Conservation (phyloP, 371 early-diverging fungal species). For the Sporodiniella umbellata region DNA sequence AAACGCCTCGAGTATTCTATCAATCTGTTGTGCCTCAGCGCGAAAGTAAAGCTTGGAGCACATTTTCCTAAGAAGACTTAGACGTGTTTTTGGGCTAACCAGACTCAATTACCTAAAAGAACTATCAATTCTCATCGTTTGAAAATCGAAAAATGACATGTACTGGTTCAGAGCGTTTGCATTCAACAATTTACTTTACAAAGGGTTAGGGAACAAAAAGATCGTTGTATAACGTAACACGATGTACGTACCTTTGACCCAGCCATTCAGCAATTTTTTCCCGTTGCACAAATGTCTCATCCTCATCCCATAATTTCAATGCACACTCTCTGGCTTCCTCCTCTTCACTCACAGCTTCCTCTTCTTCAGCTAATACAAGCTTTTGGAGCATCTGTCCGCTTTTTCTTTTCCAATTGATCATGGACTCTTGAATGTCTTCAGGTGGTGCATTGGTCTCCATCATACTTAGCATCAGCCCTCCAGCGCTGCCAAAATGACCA, state of each 20-base stretch:
- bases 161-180: slow-evolving; percentile 57
- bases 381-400: slow-evolving; percentile 14
- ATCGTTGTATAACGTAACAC: not conserved
- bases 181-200: slow-evolving; percentile 46
- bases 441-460: slow-evolving; percentile 24
- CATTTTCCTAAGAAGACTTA: slow-evolving; percentile 38
- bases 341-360: not conserved
- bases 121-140: slow-evolving; percentile 65
- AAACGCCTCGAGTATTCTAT: slow-evolving; percentile 81
- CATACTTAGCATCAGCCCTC: slow-evolving; percentile 40
- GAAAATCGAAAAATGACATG: slow-evolving; percentile 77
- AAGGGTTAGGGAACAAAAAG: not conserved
- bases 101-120: slow-evolving; percentile 60
- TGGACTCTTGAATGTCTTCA: slow-evolving; percentile 34
- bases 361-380: not conserved
- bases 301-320: slow-evolving; percentile 37
- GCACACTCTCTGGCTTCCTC: slow-evolving; percentile 30
- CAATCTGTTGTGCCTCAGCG: slow-evolving; percentile 91
- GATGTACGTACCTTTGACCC: slow-evolving; percentile 32
- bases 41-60: slow-evolving; percentile 78
- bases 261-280: slow-evolving; percentile 52
- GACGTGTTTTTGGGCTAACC: not conserved
- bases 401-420: slow-evolving; percentile 43
- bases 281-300: slow-evolving; percentile 28
- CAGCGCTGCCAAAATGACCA: slow-evolving; percentile 51